Evolutionary conservation across 1,139 yeast genomes (phyloP).

Genomic region (Yamadazyma dendronema): DNA sequence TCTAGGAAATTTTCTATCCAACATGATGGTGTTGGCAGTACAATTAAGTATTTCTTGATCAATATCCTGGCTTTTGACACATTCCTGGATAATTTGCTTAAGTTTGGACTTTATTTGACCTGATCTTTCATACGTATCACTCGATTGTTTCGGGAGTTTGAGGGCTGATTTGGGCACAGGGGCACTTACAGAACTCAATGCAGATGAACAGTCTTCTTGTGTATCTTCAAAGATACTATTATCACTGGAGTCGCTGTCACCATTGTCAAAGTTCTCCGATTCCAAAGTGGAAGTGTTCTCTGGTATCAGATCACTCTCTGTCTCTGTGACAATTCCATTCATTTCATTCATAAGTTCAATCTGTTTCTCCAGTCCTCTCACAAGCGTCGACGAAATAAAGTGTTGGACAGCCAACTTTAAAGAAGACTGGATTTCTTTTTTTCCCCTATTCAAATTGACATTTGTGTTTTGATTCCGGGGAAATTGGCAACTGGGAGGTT

Average conservation of each 20-base stretch:
- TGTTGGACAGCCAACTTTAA: background rate
- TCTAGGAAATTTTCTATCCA: conserved; percentile 4
- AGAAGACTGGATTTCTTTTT: background rate
- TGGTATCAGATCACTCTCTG: too few species aligned
- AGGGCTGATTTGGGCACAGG: conserved; percentile 1
- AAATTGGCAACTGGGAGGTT: background rate
- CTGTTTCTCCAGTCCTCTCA: too few species aligned
- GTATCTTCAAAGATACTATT: conserved; percentile 1
- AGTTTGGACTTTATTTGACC: background rate
- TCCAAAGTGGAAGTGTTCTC: too few species aligned
- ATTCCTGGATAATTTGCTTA: background rate
- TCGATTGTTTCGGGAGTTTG: conserved; percentile 1
- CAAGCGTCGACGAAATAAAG: too few species aligned
- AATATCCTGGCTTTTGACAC: background rate
- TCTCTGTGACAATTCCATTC: too few species aligned
- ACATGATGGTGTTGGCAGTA: conserved; percentile 5
- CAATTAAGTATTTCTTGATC: conserved; percentile 6
- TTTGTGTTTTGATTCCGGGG: background rate
- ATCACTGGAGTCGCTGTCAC: background rate
- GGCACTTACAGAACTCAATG: background rate
- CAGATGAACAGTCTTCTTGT: background rate
- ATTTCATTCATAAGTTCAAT: too few species aligned
- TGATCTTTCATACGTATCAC: background rate
- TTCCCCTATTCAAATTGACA: background rate
- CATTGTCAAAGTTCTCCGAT: too few species aligned